Base-by-base conservation (phyloP, 2,329 filamentous ascomycete species). In the Penicillium sp. region DNA sequence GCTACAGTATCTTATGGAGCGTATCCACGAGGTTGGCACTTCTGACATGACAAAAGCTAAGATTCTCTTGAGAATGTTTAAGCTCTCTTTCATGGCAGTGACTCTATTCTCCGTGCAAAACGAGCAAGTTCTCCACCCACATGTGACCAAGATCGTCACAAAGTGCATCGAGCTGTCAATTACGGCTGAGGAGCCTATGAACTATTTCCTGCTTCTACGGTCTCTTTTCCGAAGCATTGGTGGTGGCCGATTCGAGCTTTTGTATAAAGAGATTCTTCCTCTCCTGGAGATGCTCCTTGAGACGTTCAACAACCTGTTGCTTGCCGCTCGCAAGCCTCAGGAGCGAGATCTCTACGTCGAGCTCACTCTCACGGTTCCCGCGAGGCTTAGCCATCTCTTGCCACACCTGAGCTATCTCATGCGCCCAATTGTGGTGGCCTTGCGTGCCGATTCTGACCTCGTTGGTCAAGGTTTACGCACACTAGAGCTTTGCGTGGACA, bases 11-110 rank as follows among this genome's bases (percentile, higher is more conserved):
- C 79, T 99, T 54, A 99, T 99, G 94, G 89, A 92, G 63, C 88
- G 90, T 47, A 95, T 99, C 51, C 89, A 95, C 57, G 89, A 99
- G 68, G 91, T 99, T 39, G 94, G 94, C 20, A 94, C 90, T 0
- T 86, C 88, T 7, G 91, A 99, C 71, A 86, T 94, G 47, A 91
- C 90, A 67, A 95, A 92, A 71, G 92, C 94, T 0, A 92, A 91
- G 5, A 96, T 99, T 43, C 76, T 99, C 30, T 76, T 99, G 45
- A 84, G 95, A 49, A 84, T 99, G 46, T 99, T 97, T 77, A 99
- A 99, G 74, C 76, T 99, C 45, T 95, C 92, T 0, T 99, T 99
- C 71, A 99, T 99, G 94, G 95, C 95, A 0, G 94, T 99, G 35
- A 99, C 94, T 0, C 79, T 99, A 1, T 99, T 99, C 70, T 91